Percentiles rank a stretch among this genome's conserved stretches.
Evolutionary conservation across 2,329 filamentous ascomycete genomes (phyloP).

Genomic region (Tolypocladium pustulatum): DNA sequence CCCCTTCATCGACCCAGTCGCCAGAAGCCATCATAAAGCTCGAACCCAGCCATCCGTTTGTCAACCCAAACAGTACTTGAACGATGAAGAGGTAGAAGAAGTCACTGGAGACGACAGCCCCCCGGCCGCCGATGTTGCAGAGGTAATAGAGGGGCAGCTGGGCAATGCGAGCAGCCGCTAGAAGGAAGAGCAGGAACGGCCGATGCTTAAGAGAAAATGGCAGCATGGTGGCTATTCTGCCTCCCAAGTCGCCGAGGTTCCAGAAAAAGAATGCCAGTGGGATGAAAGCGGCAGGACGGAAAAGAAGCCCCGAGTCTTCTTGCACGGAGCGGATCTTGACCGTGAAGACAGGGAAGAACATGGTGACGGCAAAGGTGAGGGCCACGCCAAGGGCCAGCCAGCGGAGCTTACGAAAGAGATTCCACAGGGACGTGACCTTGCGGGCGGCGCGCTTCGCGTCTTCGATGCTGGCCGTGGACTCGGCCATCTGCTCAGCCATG

Average conservation of each 20-base stretch:
- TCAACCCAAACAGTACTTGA: conserved; percentile 73
- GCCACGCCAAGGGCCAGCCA: conserved; percentile 72
- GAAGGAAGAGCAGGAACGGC: conserved; percentile 56
- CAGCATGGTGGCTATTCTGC: conserved; percentile 57
- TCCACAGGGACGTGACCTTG: conserved; percentile 43
- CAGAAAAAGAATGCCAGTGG: conserved; percentile 85
- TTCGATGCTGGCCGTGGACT: conserved; percentile 39
- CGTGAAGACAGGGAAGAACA: conserved; percentile 95
- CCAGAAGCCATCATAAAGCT: conserved; percentile 86
- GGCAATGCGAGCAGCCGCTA: conserved; percentile 52
- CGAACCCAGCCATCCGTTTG: conserved; percentile 79
- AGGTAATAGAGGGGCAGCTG: conserved; percentile 82
- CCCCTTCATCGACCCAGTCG: conserved; percentile 69
- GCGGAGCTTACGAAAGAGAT: conserved; percentile 65
- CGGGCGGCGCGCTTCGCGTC: conserved; percentile 42
- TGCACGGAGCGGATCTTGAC: conserved; percentile 44
- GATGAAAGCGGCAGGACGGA: conserved; percentile 71
- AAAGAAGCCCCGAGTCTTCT: conserved; percentile 38
- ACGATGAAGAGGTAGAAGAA: conserved; percentile 79
- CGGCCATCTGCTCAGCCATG: conserved; percentile 36
- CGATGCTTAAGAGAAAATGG: conserved; percentile 47
- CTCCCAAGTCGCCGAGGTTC: conserved; percentile 80
- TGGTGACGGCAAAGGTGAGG: conserved; percentile 71
- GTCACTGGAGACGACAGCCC: conserved; percentile 68
- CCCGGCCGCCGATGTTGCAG: conserved; percentile 75